Percentiles rank a stretch among this genome's conserved stretches.
Evolutionary conservation across 2,329 filamentous ascomycete genomes (phyloP).

Genomic region (Cadophora malorum): DNA sequence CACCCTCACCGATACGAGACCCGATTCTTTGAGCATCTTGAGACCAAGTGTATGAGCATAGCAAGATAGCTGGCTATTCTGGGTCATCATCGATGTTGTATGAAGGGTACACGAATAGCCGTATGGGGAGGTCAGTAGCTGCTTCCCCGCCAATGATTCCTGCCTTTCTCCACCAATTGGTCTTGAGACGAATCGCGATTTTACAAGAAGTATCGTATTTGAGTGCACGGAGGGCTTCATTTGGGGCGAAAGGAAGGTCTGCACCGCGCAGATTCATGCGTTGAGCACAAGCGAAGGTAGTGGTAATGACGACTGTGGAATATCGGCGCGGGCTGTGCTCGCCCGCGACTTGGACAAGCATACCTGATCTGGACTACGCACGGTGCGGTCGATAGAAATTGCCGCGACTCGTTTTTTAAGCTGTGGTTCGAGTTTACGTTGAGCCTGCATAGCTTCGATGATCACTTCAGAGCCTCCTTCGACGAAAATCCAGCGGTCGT

Average conservation of each 20-base stretch:
- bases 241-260: neutral
- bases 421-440: neutral
- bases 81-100: slow-evolving; percentile 3
- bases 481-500: neutral
- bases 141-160: neutral
- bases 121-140: slow-evolving; percentile 2
- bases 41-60: slow-evolving; percentile 11
- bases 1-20: neutral
- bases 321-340: neutral
- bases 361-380: neutral
- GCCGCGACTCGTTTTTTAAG: neutral
- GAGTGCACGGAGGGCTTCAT: neutral
- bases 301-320: neutral
- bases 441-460: slow-evolving; percentile 3
- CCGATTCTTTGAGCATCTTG: slow-evolving; percentile 4
- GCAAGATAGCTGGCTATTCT: neutral
- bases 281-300: neutral
- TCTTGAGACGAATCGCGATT: slow-evolving; percentile 1
- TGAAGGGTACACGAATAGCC: slow-evolving; percentile 1
- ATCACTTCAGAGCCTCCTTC: slow-evolving; percentile 1
- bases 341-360: neutral
- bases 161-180: neutral
- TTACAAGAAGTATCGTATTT: slow-evolving; percentile 4
- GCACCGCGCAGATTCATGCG: slow-evolving; percentile 2
- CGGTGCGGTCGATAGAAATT: neutral